Percentiles rank a stretch among this genome's conserved stretches.
phyloP scores from a whole-genome alignment of 768 basidiomycete genomes.

The Leccinum subgranulosum region DNA sequence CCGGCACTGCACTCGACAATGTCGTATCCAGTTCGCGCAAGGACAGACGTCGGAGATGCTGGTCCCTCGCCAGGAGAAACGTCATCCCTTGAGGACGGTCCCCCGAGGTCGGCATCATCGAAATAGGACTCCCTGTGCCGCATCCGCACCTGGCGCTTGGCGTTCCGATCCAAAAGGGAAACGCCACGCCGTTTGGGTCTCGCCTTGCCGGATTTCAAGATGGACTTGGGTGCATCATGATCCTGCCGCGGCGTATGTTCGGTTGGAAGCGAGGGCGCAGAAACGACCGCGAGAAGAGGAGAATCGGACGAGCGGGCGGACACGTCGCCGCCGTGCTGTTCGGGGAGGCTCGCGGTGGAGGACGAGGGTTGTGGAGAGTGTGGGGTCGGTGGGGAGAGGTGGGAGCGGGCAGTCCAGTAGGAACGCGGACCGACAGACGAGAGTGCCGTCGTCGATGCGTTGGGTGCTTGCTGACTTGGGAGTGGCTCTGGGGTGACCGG shows the following conservation, averaged over 20 bases:
- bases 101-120: conserved; percentile 13
- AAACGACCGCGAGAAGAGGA: conserved; percentile 16
- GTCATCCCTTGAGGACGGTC: conserved; percentile 1
- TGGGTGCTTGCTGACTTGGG: not conserved
- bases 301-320: conserved; percentile 24
- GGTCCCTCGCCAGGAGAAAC: conserved; percentile 30
- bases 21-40: conserved; percentile 55
- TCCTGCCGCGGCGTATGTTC: conserved; percentile 7
- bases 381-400: conserved; percentile 12
- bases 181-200: conserved; percentile 9
- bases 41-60: conserved; percentile 61
- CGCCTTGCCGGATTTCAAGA: conserved; percentile 18
- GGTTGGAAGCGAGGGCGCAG: conserved; percentile 9
- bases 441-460: conserved; percentile 20
- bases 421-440: conserved; percentile 23
- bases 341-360: conserved; percentile 15
- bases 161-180: conserved; percentile 12
- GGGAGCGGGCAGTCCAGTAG: conserved; percentile 20
- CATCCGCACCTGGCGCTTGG: conserved; percentile 8
- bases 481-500: conserved; percentile 1
- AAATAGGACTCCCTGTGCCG: conserved; percentile 18
- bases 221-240: conserved; percentile 18
- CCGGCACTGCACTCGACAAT: conserved; percentile 65
- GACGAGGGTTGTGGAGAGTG: conserved; percentile 6
- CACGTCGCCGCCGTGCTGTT: conserved; percentile 6